phyloP scores from a whole-genome alignment of 2,329 filamentous ascomycete species.

The Seiridium unicorne region DNA sequence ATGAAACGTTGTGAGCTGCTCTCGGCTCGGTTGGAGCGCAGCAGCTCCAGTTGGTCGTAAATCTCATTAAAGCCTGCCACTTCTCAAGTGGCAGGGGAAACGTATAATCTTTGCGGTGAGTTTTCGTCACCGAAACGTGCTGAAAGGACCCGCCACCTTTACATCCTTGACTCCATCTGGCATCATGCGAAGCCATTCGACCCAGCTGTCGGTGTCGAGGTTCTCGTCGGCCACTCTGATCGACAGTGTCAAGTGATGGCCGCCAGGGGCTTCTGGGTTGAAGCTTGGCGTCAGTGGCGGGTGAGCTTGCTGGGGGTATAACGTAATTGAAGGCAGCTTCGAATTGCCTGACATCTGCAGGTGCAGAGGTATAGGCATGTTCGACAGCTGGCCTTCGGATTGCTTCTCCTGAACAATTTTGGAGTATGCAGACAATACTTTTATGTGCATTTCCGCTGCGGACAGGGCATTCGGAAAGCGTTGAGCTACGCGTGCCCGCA shows the following conservation, averaged over 20 bases:
- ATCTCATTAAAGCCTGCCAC: neutral
- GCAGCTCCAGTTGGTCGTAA: neutral
- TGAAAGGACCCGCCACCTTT: conserved; percentile 51
- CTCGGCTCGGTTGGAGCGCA: neutral
- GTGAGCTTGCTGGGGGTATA: conserved; percentile 46
- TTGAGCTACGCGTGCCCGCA: conserved; percentile 46
- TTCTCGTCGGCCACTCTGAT: conserved; percentile 50
- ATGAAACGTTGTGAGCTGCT: neutral
- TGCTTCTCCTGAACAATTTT: conserved; percentile 49
- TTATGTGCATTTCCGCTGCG: conserved; percentile 53
- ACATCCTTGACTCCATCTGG: conserved; percentile 56
- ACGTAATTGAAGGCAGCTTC: conserved; percentile 53
- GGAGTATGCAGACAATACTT: conserved; percentile 50
- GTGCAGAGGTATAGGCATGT: conserved; percentile 53
- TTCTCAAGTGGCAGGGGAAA: neutral
- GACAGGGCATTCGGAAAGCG: conserved; percentile 42
- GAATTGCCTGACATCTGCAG: conserved; percentile 54
- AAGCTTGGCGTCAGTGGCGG: conserved; percentile 37
- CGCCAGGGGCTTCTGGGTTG: conserved; percentile 32
- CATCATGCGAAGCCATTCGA: conserved; percentile 58
- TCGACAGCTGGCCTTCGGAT: conserved; percentile 44
- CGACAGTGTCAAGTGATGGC: conserved; percentile 47
- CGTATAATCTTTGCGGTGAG: neutral
- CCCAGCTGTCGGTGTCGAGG: conserved; percentile 52
- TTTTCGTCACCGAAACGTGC: conserved; percentile 34